A percentile compares a stretch with the other conserved stretches of the same genome.
Evolutionary conservation across 805 yeast species (phyloP).

Genomic region (Cyberlindnera americana): DNA sequence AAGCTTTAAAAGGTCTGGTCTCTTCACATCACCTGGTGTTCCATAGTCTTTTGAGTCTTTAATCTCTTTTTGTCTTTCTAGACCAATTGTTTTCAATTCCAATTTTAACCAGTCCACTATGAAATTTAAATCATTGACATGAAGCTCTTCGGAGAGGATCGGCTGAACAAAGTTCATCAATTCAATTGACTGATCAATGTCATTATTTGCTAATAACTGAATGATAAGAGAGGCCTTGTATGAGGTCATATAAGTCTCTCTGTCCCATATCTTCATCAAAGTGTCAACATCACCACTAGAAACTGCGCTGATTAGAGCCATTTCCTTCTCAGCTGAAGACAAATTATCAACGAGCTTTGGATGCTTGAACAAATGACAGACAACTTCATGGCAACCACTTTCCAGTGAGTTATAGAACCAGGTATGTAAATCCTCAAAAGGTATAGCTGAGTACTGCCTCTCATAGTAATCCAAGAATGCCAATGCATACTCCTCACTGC

Average conservation of each 20-base stretch:
- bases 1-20: slow-evolving; percentile 17
- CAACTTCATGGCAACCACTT: background rate
- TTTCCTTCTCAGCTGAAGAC: background rate
- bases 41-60: slow-evolving; percentile 2
- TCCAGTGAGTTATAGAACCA: slow-evolving; percentile 6
- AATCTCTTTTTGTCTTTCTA: slow-evolving; percentile 8
- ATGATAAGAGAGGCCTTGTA: slow-evolving; percentile 2
- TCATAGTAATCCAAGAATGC: slow-evolving; percentile 7
- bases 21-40: slow-evolving; percentile 12
- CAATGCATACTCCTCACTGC: slow-evolving; percentile 5
- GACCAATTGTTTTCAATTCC: slow-evolving; percentile 8
- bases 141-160: background rate
- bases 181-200: background rate
- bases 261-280: slow-evolving; percentile 3
- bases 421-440: slow-evolving; percentile 10
- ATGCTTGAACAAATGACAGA: background rate
- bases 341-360: background rate
- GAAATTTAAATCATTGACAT: slow-evolving; percentile 14
- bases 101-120: slow-evolving; percentile 5
- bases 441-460: slow-evolving; percentile 1
- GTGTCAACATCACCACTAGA: slow-evolving; percentile 1
- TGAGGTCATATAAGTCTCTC: background rate
- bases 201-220: background rate
- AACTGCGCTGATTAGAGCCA: background rate
- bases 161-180: slow-evolving; percentile 2